Evolutionary conservation across 805 yeast genomes (phyloP), one percentile per base, ranked within the genome.

Genomic region (Kodamaea lidongshanica): DNA sequence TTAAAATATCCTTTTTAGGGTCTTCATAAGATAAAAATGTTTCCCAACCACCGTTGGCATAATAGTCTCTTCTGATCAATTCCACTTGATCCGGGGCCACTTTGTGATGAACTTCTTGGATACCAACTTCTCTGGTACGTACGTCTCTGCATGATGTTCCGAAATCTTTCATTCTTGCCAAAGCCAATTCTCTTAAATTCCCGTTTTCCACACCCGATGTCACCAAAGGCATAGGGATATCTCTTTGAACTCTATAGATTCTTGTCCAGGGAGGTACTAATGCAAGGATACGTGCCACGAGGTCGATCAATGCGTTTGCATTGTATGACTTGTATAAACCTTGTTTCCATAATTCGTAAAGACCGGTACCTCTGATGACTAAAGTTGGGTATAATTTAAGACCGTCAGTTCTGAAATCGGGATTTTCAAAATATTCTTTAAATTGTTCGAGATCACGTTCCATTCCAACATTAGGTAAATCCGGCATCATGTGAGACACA

Each of bases 401-500:
- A 20, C 98, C 98, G 54, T 92, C 98, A 2, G 98, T 92, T 56
- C 98, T 74, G 60, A 92, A 92, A 16, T 77, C 95, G 1, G 98
- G 98, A 54, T 85, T 92, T 47, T 89, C 97, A 53, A 92, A 92
- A 62, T 92, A 92, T 55, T 92, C 98, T 48, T 80, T 76, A 52
- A 92, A 92, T 61, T 92, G 98, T 50, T 87, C 95, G 36, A 89
- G 64, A 54, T 92, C 98, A 54, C 98, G 74, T 60, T 92, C 98
- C 95, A 89, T 85, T 12, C 97, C 98, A 36, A 92, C 96, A 50
- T 92, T 92, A 11, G 98, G 98, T 47, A 92, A 68, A 65, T 92
- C 98, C 10, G 98, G 98, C 98, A 92, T 92, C 98, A 92, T 92
- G 61, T 92, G 98, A 42, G 94, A 79, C 14, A 92, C 98, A 32